Percentiles rank a stretch among this genome's conserved stretches.
Conservation (phyloP, 176 grass and related monocot species). For the Urochloa ruziziensis region DNA sequence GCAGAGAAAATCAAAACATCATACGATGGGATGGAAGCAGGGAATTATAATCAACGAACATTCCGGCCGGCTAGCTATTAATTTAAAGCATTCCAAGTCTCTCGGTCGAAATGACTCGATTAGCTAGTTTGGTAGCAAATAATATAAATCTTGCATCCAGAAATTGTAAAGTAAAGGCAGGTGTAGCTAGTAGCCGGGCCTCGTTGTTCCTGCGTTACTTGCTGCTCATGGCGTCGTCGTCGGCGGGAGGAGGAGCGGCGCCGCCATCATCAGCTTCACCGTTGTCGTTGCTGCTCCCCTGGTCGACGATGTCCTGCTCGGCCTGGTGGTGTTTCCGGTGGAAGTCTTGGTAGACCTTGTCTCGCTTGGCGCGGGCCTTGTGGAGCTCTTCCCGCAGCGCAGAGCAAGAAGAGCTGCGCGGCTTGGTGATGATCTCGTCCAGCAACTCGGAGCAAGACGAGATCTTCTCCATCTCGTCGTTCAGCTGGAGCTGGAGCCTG, state of each 20-base stretch:
- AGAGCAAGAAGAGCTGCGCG: not conserved
- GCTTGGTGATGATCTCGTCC: not conserved
- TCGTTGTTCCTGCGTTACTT: too few species aligned
- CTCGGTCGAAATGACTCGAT: too few species aligned
- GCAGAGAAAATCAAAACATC: too few species aligned
- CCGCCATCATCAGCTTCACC: not conserved
- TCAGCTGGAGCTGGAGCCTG: not conserved
- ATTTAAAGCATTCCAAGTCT: too few species aligned
- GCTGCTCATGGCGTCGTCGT: not conserved
- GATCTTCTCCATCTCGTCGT: not conserved
- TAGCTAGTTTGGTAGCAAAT: too few species aligned
- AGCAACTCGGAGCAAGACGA: not conserved
- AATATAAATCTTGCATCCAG: too few species aligned
- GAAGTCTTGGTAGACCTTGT: not conserved
- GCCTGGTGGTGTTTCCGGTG: not conserved
- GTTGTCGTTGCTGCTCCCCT: not conserved
- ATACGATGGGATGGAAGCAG: too few species aligned
- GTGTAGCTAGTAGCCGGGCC: too few species aligned
- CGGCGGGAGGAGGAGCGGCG: not conserved
- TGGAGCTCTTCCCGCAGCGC: not conserved
- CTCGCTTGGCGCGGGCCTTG: not conserved
- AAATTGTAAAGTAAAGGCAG: too few species aligned
- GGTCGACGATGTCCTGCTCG: not conserved
- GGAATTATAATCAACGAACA: too few species aligned
- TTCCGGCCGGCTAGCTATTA: too few species aligned